Evolutionary conservation across 768 basidiomycete genomes (phyloP).

Genomic region (Lactifluus echinatus): DNA sequence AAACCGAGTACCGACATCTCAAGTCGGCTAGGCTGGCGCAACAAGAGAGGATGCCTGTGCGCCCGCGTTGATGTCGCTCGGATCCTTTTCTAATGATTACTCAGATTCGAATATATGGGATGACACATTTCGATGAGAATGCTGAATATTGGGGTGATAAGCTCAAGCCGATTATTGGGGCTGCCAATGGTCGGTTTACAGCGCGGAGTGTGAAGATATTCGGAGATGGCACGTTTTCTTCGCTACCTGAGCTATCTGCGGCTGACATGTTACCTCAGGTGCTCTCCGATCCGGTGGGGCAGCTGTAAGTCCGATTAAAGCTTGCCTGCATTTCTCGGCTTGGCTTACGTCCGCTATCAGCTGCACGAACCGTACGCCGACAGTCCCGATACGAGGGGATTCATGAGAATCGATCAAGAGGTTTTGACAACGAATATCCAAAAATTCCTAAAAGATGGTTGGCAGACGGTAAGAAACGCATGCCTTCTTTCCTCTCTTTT

Average conservation of each 20-base stretch:
- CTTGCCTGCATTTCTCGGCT: neutral
- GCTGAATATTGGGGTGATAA: conserved; percentile 68
- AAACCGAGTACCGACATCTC: neutral
- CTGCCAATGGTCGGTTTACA: conserved; percentile 53
- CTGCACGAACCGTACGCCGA: conserved; percentile 78
- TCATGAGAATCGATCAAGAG: conserved; percentile 63
- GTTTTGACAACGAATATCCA: conserved; percentile 55
- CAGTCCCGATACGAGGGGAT: conserved; percentile 64
- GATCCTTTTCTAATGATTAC: neutral
- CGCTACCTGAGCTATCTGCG: neutral
- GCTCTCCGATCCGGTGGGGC: conserved; percentile 87
- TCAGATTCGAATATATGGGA: conserved; percentile 73
- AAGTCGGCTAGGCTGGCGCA: conserved; percentile 48
- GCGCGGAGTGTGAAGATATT: conserved; percentile 76
- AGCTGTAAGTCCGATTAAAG: conserved; percentile 41
- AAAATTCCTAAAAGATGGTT: conserved; percentile 67
- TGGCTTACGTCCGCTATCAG: conserved; percentile 29
- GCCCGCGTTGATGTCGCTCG: neutral
- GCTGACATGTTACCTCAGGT: conserved; percentile 34
- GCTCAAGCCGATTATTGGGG: conserved; percentile 44
- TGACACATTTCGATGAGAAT: conserved; percentile 61
- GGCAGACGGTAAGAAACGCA: conserved; percentile 69
- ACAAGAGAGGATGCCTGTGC: conserved; percentile 51
- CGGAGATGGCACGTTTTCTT: conserved; percentile 45
- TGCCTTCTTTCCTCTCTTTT: neutral